Percentiles rank a stretch among this genome's conserved stretches.
Evolutionary conservation across 2,329 filamentous ascomycete genomes (phyloP).

Genomic region (Cladophialophora chaetospira): DNA sequence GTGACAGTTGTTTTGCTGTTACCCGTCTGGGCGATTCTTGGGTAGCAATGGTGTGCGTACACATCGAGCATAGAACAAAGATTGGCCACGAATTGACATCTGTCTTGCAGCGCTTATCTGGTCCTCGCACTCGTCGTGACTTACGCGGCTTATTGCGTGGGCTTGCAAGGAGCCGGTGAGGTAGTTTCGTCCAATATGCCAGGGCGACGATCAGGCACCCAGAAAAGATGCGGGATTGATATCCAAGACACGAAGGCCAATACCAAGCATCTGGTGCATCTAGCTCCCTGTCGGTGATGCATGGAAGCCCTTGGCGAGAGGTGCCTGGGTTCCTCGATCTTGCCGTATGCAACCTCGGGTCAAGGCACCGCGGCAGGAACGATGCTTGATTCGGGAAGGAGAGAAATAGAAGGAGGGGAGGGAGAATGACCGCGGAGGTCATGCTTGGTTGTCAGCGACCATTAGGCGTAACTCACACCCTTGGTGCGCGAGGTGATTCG

Average conservation of each 20-base stretch:
- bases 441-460: background rate
- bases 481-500: constrained; percentile 1
- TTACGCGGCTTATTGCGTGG: background rate
- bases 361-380: background rate
- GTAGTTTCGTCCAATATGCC: background rate
- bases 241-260: background rate
- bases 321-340: constrained; percentile 1
- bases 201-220: background rate
- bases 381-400: background rate
- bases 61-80: background rate
- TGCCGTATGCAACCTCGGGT: constrained; percentile 8
- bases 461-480: background rate
- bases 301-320: background rate
- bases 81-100: background rate
- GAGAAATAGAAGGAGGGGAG: background rate
- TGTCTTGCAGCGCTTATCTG: too few relatives aligned
- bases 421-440: constrained; percentile 2
- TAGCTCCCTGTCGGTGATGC: background rate
- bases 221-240: too few relatives aligned
- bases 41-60: background rate
- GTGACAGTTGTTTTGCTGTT: background rate
- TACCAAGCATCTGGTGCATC: background rate
- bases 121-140: too few relatives aligned
- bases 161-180: background rate
- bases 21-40: background rate